Evolutionary conservation across 192 early-diverging fungal species (phyloP).

Genomic region (Linderina pennispora): DNA sequence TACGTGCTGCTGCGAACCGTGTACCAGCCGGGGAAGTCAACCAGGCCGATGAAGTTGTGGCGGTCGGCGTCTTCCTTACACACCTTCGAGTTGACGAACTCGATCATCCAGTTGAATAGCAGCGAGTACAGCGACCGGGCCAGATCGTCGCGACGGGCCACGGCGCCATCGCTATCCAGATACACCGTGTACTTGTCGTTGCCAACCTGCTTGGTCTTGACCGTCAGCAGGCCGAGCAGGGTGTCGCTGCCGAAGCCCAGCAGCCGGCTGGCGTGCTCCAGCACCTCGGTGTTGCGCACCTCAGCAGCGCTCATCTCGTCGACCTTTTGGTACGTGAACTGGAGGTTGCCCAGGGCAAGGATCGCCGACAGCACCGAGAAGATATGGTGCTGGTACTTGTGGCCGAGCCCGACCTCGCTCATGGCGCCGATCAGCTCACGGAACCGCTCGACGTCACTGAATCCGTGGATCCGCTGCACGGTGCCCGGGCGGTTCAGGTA

Average conservation of each 20-base stretch:
- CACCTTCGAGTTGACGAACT: constrained; percentile 77
- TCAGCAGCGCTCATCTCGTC: constrained; percentile 73
- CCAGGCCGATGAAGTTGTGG: constrained; percentile 72
- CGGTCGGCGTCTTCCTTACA: constrained; percentile 55
- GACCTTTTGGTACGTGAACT: constrained; percentile 66
- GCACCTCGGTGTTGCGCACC: constrained; percentile 68
- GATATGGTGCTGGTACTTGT: constrained; percentile 75
- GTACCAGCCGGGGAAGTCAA: constrained; percentile 82
- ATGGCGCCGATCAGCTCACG: constrained; percentile 70
- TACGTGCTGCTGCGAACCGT: constrained; percentile 35
- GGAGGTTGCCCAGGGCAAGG: constrained; percentile 81
- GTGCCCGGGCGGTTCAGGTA: constrained; percentile 54
- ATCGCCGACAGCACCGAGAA: constrained; percentile 81
- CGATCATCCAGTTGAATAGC: constrained; percentile 77
- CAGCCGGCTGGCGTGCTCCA: constrained; percentile 74
- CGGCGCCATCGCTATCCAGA: constrained; percentile 66
- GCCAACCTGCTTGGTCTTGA: constrained; percentile 76
- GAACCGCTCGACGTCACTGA: constrained; percentile 59
- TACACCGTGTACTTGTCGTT: constrained; percentile 78
- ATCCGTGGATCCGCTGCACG: constrained; percentile 50
- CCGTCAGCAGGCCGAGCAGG: constrained; percentile 73
- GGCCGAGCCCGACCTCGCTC: constrained; percentile 78
- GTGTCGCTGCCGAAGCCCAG: constrained; percentile 68
- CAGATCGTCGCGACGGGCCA: constrained; percentile 63
- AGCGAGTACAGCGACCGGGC: constrained; percentile 75